Percentiles rank a stretch among this genome's conserved stretches.
Conservation (phyloP, 768 basidiomycete genomes). For the Chlorophyllum brunneum region DNA sequence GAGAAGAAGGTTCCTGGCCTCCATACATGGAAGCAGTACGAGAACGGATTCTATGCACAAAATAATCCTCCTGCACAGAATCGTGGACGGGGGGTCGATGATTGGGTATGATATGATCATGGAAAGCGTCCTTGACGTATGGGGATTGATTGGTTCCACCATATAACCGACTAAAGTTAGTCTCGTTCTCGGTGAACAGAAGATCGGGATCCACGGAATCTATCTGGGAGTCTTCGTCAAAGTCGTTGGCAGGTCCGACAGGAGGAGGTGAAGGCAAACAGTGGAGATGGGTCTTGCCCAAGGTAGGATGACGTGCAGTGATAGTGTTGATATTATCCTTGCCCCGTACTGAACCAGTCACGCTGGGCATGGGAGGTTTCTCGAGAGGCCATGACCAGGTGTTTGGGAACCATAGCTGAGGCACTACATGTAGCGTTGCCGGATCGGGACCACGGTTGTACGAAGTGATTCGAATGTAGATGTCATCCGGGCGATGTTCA, state of each 20-base stretch:
- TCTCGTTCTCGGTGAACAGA: constrained; percentile 96
- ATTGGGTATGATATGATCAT: constrained; percentile 89
- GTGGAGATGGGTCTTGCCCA: constrained; percentile 80
- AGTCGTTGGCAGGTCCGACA: constrained; percentile 66
- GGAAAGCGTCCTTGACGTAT: constrained; percentile 96
- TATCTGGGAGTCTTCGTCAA: constrained; percentile 57
- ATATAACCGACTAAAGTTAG: constrained; percentile 90
- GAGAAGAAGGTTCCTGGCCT: constrained; percentile 31
- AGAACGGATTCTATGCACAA: constrained; percentile 46
- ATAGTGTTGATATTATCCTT: constrained; percentile 55
- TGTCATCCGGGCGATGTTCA: constrained; percentile 80
- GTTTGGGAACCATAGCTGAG: constrained; percentile 96
- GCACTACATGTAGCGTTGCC: constrained; percentile 90
- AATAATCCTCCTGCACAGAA: constrained; percentile 39
- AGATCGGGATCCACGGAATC: constrained; percentile 79
- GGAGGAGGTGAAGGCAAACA: constrained; percentile 92
- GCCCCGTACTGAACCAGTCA: constrained; percentile 49
- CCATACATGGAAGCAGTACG: constrained; percentile 44
- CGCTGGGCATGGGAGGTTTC: constrained; percentile 59
- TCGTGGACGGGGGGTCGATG: constrained; percentile 66
- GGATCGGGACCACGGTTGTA: constrained; percentile 97
- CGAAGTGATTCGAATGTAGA: constrained; percentile 91
- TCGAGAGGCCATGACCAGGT: constrained; percentile 93
- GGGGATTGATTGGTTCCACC: constrained; percentile 78
- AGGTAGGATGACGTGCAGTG: constrained; percentile 65